Evolutionary conservation across 2,329 filamentous ascomycete species (phyloP), one percentile per base, ranked within the genome.

Genomic region (Claviceps capensis): DNA sequence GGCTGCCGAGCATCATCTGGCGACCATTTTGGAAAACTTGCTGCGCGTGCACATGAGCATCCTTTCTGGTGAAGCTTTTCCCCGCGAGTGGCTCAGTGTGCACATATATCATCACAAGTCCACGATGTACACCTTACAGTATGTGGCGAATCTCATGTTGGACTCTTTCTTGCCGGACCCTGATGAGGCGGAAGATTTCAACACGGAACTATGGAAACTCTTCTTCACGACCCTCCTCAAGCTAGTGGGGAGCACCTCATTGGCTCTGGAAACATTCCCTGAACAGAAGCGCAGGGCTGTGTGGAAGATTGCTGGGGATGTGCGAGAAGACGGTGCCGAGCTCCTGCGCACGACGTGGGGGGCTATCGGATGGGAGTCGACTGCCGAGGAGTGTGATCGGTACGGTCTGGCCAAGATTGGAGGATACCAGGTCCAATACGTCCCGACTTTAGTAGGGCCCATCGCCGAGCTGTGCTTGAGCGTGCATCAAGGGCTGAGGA

Each of bases 291-390:
- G 93, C 46, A 77, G 93, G 52, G 91, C 93, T 1, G 91, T 97
- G 1, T 98, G 94, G 93, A 98, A 97, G 71, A 96, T 98, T 63
- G 93, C 91, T 4, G 93, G 93, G 5, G 94, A 98, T 68, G 88
- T 98, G 49, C 80, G 93, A 52, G 90, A 97, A 65, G 79, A 88
- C 57, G 93, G 94, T 16, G 91, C 93, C 4, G 86, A 91, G 49
- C 74, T 98, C 8, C 72, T 98, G 37, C 81, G 85, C 55, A 79
- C 81, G 30, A 91, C 86, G 5, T 98, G 93, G 93, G 88, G 95
- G 63, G 86, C 89, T 17, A 94, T 98, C 55, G 93, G 94, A 13
- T 98, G 93, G 93, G 91, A 98, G 60, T 88, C 88, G 0, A 87
- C 78, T 36, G 67, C 75, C 1, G 91, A 97, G 54, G 90, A 96